phyloP scores from a whole-genome alignment of 164 flowering plant species.

The Magnolia officinalis region DNA sequence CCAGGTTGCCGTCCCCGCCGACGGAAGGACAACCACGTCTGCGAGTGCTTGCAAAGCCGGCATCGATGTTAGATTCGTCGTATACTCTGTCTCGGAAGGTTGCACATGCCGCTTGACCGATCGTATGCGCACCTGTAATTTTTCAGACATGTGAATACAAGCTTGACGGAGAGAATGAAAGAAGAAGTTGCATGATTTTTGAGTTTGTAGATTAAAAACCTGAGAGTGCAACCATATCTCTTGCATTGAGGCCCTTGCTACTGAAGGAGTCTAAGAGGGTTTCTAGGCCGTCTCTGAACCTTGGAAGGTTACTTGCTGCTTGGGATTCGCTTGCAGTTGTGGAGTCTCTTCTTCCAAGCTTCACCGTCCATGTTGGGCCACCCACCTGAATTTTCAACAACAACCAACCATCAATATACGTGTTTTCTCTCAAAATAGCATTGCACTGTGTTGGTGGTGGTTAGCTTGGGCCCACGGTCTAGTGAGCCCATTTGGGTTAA shows the following conservation, averaged over 20 bases:
- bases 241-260: constrained; percentile 6
- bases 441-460: not conserved
- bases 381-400: not conserved
- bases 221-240: constrained; percentile 11
- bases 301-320: not conserved
- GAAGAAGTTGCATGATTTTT: not conserved
- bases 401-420: not conserved
- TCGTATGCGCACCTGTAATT: constrained; percentile 35
- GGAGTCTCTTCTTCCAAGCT: constrained; percentile 27
- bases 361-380: constrained; percentile 10
- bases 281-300: constrained; percentile 1
- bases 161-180: not conserved
- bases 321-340: constrained; percentile 6
- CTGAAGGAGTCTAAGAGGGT: not conserved
- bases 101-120: constrained; percentile 34
- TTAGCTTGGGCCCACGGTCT: not conserved
- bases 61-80: constrained; percentile 37
- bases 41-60: constrained; percentile 30
- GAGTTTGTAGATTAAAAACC: not conserved
- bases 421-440: not conserved
- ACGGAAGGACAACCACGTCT: constrained; percentile 27
- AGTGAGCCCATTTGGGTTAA: not conserved
- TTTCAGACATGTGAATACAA: not conserved
- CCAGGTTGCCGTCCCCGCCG: constrained; percentile 25
- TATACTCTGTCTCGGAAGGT: constrained; percentile 30